A percentile compares a stretch with the other conserved stretches of the same genome.
These are phyloP conservation scores for Parasitella parasitica DNA, from an alignment of 371 early-diverging fungal species.

Conservation along the genomic window DNA sequence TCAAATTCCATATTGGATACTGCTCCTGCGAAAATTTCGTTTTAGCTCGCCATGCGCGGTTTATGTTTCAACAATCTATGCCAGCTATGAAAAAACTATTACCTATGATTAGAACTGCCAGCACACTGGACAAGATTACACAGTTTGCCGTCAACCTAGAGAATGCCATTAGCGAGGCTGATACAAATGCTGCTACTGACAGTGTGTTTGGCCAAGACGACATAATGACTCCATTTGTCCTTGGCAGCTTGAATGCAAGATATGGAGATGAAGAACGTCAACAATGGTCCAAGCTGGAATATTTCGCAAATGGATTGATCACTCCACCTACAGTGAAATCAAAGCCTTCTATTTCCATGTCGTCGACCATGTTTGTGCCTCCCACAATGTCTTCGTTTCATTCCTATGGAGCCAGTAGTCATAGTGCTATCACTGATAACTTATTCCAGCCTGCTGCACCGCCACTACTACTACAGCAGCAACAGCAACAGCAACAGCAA, in stretches of 20 bases:
- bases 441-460: not conserved
- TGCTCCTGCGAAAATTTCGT: conserved; percentile 12
- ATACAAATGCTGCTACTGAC: conserved; percentile 1
- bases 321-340: conserved; percentile 13
- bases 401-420: not conserved
- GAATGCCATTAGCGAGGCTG: conserved; percentile 15
- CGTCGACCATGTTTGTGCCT: conserved; percentile 10
- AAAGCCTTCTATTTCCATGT: conserved; percentile 6
- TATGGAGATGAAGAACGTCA: conserved; percentile 14
- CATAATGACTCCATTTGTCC: conserved; percentile 26
- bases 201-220: conserved; percentile 2
- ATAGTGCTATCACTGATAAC: not conserved
- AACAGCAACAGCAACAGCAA: not conserved
- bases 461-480: too few relatives aligned
- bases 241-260: conserved; percentile 15
- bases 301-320: conserved; percentile 8
- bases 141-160: conserved; percentile 21
- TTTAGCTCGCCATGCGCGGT: conserved; percentile 33
- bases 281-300: conserved; percentile 20
- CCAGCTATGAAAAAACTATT: conserved; percentile 20
- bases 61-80: conserved; percentile 42
- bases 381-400: not conserved
- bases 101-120: not conserved
- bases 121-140: conserved; percentile 13
- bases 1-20: conserved; percentile 10